Evolutionary conservation across 2,329 filamentous ascomycete genomes (phyloP), one percentile per base, ranked within the genome.

Genomic region (Fusarium acutatum): DNA sequence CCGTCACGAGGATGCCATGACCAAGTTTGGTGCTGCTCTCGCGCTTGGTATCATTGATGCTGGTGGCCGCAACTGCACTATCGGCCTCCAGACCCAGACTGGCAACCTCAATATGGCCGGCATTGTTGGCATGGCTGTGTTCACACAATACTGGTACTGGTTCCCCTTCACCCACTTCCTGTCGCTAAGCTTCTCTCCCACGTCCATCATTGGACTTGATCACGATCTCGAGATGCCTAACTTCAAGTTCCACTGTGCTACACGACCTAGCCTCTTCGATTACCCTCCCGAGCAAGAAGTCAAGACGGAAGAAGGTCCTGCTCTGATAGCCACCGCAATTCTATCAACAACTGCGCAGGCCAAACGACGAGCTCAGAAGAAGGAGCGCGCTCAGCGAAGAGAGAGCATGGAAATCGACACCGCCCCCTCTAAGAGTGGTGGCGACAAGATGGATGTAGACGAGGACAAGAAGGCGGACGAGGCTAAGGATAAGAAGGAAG

Each of bases 111-210:
- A 99, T 87, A 98, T 99, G 95, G 91, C 95, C 24, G 97, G 94
- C 70, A 97, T 99, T 75, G 95, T 99, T 24, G 97, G 96, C 76
- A 97, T 97, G 91, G 96, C 95, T 34, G 93, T 99, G 60, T 99
- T 99, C 84, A 97, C 95, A 14, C 96, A 99, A 82, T 99, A 99
- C 86, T 99, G 96, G 96, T 99, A 99, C 86, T 99, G 96, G 96
- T 99, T 99, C 90, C 96, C 96, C 68, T 93, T 98, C 79, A 97
- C 96, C 35, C 96, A 99, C 84, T 99, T 99, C 90, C 83, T 99
- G 65, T 97, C 96, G 2, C 88, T 99, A 70, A 95, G 94, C 79
- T 98, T 99, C 84, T 95, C 94, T n/a, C 96, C 96, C 3, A 99
- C 97, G 4, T 93, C 96, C 3, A 93, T 99, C 79, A 98, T 98